Evolutionary conservation across 2,329 filamentous ascomycete genomes (phyloP).

Genomic region (Phyllosticta citrichinensis): DNA sequence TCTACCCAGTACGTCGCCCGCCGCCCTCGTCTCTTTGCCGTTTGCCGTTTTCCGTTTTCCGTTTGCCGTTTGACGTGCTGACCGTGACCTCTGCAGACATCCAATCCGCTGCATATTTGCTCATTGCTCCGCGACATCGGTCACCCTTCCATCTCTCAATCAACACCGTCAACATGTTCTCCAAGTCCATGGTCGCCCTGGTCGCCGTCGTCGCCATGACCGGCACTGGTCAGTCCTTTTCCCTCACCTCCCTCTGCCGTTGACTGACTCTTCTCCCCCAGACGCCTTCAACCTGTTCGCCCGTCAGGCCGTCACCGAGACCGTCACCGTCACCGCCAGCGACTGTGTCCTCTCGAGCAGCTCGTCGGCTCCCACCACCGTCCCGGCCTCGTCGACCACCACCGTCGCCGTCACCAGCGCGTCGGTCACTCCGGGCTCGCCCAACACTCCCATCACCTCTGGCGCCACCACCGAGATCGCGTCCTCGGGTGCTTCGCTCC

Average conservation of each 20-base stretch:
- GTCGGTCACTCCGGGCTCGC: not conserved
- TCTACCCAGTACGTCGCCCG: not conserved
- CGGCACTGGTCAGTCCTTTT: not conserved
- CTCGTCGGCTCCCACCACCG: not conserved
- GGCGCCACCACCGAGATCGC: not conserved
- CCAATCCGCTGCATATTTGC: not conserved
- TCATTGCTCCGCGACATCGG: not conserved
- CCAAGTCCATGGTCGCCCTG: constrained; percentile 1
- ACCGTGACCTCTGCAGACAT: not conserved
- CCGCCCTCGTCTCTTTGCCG: not conserved
- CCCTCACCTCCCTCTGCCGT: not conserved
- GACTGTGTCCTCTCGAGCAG: not conserved
- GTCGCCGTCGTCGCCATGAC: not conserved
- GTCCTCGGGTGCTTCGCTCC: not conserved
- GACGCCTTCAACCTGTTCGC: not conserved
- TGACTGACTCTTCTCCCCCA: not conserved
- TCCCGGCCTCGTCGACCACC: not conserved
- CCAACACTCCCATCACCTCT: not conserved
- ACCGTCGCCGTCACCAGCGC: not conserved
- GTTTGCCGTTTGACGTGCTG: not conserved
- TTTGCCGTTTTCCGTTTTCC: too few relatives aligned
- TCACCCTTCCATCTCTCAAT: not conserved
- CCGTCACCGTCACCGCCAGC: constrained; percentile 2
- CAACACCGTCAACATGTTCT: constrained; percentile 3
- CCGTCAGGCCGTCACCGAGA: not conserved